phyloP scores from a whole-genome alignment of 495 filamentous ascomycete genomes.

The Talaromyces trachyspermus region DNA sequence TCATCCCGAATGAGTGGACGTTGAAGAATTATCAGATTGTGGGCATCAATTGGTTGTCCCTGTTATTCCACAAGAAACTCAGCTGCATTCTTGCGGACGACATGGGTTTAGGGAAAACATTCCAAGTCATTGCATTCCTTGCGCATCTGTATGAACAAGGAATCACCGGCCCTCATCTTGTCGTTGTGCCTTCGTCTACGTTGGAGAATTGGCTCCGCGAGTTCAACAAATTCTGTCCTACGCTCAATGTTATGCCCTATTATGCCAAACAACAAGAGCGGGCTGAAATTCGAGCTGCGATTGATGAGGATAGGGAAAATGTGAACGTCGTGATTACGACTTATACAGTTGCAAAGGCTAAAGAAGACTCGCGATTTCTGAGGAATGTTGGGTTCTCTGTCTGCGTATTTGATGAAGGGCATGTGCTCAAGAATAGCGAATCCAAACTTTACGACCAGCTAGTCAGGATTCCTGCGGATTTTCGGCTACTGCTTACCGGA shows the following conservation, averaged over 20 bases:
- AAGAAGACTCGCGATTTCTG: constrained; percentile 62
- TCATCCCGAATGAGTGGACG: constrained; percentile 60
- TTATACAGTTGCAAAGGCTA: constrained; percentile 65
- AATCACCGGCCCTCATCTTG: constrained; percentile 68
- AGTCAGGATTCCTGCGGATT: constrained; percentile 66
- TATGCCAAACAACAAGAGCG: constrained; percentile 62
- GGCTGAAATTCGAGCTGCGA: constrained; percentile 55
- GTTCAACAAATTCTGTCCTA: constrained; percentile 79
- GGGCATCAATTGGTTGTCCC: constrained; percentile 85
- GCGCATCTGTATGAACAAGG: constrained; percentile 67
- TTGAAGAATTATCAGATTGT: constrained; percentile 93
- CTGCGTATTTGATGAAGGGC: constrained; percentile 89
- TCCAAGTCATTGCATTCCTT: constrained; percentile 89
- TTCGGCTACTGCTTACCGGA: constrained; percentile 81
- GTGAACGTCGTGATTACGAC: constrained; percentile 90
- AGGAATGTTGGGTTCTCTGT: constrained; percentile 53
- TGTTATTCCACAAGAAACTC: constrained; percentile 68
- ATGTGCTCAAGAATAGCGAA: constrained; percentile 78
- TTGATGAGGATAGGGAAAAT: constrained; percentile 50
- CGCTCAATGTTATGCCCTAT: constrained; percentile 69
- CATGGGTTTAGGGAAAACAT: constrained; percentile 97
- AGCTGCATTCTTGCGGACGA: constrained; percentile 93
- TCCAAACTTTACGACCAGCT: constrained; percentile 75
- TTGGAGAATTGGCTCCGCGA: constrained; percentile 93
- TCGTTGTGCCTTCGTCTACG: constrained; percentile 87